Base-by-base conservation (phyloP, 257 asterid genomes). In the Thymus mandschuricus region DNA sequence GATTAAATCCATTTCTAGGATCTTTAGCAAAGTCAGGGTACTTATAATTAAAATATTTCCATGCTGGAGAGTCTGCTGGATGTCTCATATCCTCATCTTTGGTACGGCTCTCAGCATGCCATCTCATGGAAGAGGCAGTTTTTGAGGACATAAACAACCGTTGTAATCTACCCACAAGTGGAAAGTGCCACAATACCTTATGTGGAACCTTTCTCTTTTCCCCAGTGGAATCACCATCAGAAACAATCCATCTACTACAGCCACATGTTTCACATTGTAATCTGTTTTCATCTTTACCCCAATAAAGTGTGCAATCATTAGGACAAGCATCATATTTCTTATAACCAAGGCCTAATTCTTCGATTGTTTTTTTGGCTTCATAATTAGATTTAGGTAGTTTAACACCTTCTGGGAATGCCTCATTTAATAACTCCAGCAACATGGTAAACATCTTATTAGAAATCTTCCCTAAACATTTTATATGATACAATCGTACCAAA, bases 1-100 rank as follows among this genome's bases (percentile, higher is more conserved):
- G 74, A 51, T 58, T 77, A 43, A 71, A n/a, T 1, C 81, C 78
- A 51, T 67, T 78, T 0, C 78, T 60, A 31, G 49, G 21, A 45
- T 70, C 67, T n/a, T 9, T 62, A 40, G 71, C 71, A 44, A 76
- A 76, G 28, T 49, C 40, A 2, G 34, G 54, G 55, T 62, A 33
- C 1, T 8, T 38, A 3, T 10, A 6, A 10, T 68, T 66, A 75
- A 75, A 75, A 2, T 40, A 10, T 8, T 68, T 40, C 64, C 79
- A 67, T 1, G 56, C 38, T 1, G 51, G 34, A 29, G 68, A 48
- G 67, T 66, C 54, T 1, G 38, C 21, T 12, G 71, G 71, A 43
- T 73, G 71, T 27, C 71, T 65, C 59, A 65, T 46, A 3, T 28
- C 5, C 0, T 29, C 70, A 65, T 46, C 45, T 27, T 65, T 65